Evolutionary conservation across 176 grass and related monocot genomes (phyloP), one percentile per base, ranked within the genome.

Genomic region (Juncus inflexus): DNA sequence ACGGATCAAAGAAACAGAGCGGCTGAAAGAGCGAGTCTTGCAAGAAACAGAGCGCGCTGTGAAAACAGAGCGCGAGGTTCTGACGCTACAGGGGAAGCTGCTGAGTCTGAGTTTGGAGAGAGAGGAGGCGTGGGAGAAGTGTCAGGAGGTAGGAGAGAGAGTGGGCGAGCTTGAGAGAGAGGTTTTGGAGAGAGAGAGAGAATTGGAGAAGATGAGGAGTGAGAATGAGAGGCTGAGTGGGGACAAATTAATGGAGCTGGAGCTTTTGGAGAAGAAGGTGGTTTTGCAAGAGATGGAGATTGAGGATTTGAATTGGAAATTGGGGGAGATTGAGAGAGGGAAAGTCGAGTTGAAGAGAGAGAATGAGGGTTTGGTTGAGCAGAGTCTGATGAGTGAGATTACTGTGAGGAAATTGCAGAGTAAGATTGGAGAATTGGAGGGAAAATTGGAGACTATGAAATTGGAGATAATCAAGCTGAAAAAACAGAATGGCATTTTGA

Each of bases 281-380:
- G 52, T 66, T 67, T 66, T 70, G 59, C 81, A 80, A 76, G 82
- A 62, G 42, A 66, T 77, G 79, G 79, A 90, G 63, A 75, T 86
- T 52, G 83, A 83, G 72, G 81, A 80, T 39, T 65, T 83, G 76
- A 86, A 81, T 79, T 71, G 63, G 50, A 83, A 78, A 66, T 77
- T 86, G 71, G 70, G 70, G 63, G 76, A 80, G 49, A 64, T 75
- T 15, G 79, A 86, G 73, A 86, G 62, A 37, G 83, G 14, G 40
- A 90, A 83, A 74, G 45, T 65, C 37, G 68, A 83, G 12, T 58
- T 40, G 42, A 52, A 42, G 28, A 71, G 68, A 56, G 54, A 71
- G 39, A 55, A 42, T 71, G 68, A 71, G 42, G 58, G 28, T 42
- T 71, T 71, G 68, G 58, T 40, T 35, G 68, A 71, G 58, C 68